Base-by-base conservation (phyloP, 768 basidiomycete genomes). In the Saitozyma podzolica region DNA sequence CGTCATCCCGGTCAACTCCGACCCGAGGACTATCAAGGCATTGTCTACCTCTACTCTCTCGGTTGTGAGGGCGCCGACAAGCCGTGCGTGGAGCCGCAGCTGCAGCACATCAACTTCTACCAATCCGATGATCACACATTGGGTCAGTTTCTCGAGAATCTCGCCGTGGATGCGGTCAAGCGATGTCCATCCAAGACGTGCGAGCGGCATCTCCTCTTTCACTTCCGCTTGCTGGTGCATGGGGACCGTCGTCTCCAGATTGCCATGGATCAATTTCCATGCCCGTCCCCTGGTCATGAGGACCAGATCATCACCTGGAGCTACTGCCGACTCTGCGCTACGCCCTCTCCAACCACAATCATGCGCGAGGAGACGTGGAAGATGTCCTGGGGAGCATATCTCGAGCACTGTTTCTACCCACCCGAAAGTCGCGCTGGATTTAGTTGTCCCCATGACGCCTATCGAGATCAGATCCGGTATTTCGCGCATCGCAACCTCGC, bases 401-500 rank as follows among this genome's bases (percentile, higher is more conserved):
- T 99, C 39, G 95, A 99, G 75, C 86, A 95, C 37, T 90, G 92
- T 74, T 97, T 97, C 79, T 96, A 98, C 80, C 93, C 40, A 86
- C 91, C 41, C 87, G 91, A 65, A 87, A 93, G 72, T 84, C 87
- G 70, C 82, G 91, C 53, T 86, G 91, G 90, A 9, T 91, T 92
- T 40, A 88, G 88, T 4, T 98, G 96, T 74, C 85, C 89, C 59
- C 96, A 99, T 80, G 96, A 98, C 75, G 90, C 93, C 61, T 95
- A 92, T 74, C 86, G 88, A 63, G 88, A 94, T 70, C 94, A 98
- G 71, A 86, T 91, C 59, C 88, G 95, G 55, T 97, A 90, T 78
- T 96, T 97, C 76, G 88, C 90, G 8, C 85, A 95, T 17, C 71
- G 75, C 9, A 73, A 79, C 57, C 60, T 80, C 39, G 79, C 80